Conservation (phyloP, 495 filamentous ascomycete genomes). For the Trichoderma gamsii region DNA sequence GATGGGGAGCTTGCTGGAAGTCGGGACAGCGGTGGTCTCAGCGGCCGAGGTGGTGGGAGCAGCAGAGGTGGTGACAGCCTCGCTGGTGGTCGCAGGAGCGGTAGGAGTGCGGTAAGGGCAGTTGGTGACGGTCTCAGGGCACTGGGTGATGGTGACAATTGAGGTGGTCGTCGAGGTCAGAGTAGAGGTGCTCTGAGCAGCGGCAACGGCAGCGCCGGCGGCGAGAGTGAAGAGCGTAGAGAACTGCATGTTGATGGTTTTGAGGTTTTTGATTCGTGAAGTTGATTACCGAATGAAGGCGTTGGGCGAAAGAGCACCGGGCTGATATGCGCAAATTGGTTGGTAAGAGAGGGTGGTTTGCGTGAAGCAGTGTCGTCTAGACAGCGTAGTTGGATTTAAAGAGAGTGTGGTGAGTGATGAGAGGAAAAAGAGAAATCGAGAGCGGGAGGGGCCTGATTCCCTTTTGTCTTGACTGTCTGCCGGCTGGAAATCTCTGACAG, state of each 20-base stretch:
- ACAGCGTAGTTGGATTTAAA: neutral
- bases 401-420: constrained; percentile 13
- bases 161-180: constrained; percentile 39
- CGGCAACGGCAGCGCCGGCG: constrained; percentile 26
- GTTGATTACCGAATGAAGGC: neutral
- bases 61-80: neutral
- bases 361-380: neutral
- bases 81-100: neutral
- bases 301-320: constrained; percentile 9
- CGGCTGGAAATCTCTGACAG: constrained; percentile 12
- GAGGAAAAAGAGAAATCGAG: neutral
- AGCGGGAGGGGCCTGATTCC: neutral
- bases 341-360: neutral
- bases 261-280: neutral
- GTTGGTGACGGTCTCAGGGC: constrained; percentile 39
- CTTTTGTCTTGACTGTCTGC: constrained; percentile 12
- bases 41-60: neutral
- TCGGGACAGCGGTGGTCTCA: neutral
- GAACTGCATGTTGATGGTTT: constrained; percentile 29
- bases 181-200: constrained; percentile 32
- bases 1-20: neutral
- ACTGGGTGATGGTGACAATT: constrained; percentile 44
- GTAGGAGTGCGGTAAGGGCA: constrained; percentile 29
- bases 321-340: neutral
- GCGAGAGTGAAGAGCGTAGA: constrained; percentile 31